phyloP scores from a whole-genome alignment of 2,329 filamentous ascomycete genomes.

The Microdochium trichocladiopsis region DNA sequence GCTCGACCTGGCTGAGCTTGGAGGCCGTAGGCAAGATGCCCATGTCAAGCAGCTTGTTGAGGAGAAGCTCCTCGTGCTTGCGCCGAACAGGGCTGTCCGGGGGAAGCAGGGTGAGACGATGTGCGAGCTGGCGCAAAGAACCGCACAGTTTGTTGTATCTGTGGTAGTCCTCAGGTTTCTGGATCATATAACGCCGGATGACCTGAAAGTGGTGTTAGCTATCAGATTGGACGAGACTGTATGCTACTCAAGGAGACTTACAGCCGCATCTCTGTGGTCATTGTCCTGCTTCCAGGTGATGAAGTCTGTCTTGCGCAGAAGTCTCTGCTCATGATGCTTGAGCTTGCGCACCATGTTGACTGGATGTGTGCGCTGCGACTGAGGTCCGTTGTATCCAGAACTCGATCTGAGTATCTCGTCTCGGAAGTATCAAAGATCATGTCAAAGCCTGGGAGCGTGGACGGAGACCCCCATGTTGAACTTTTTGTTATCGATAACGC shows the following conservation, averaged over 20 bases:
- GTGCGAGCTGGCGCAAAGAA: slow-evolving; percentile 84
- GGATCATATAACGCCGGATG: slow-evolving; percentile 81
- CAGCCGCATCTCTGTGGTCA: slow-evolving; percentile 70
- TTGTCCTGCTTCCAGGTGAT: slow-evolving; percentile 87
- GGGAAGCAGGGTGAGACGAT: slow-evolving; percentile 78
- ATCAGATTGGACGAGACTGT: background rate
- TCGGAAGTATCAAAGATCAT: too few relatives aligned
- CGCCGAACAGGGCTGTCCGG: slow-evolving; percentile 68
- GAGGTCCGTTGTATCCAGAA: background rate
- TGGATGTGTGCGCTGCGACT: background rate
- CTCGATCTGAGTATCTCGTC: background rate
- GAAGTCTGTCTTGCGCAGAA: slow-evolving; percentile 90
- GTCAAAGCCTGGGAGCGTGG: too few relatives aligned
- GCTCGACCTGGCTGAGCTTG: slow-evolving; percentile 79
- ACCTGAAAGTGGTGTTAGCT: slow-evolving; percentile 30
- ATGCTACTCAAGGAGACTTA: slow-evolving; percentile 2
- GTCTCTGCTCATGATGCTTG: slow-evolving; percentile 94
- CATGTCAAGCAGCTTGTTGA: slow-evolving; percentile 92
- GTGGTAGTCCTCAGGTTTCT: slow-evolving; percentile 80
- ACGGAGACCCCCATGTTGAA: background rate
- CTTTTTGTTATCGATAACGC: slow-evolving; percentile 10
- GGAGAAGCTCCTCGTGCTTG: slow-evolving; percentile 78
- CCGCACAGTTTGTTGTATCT: slow-evolving; percentile 61
- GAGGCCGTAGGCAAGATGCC: slow-evolving; percentile 72
- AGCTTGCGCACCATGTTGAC: slow-evolving; percentile 83